Evolutionary conservation across 2,329 filamentous ascomycete species (phyloP), one percentile per base, ranked within the genome.

Genomic region (Fusarium denticulatum): DNA sequence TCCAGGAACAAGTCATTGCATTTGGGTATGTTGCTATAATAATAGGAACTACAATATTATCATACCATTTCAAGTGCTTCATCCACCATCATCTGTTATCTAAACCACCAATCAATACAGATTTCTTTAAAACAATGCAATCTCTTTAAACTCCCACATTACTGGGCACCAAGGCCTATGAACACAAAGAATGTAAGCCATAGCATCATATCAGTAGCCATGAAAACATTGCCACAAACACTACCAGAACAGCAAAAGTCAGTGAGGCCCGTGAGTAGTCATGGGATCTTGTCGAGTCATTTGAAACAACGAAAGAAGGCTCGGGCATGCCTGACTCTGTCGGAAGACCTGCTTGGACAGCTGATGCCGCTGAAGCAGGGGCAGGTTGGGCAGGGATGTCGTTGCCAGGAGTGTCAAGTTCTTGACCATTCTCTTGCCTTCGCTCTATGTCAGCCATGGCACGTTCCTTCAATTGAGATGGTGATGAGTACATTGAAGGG

Each of bases 1-100:
- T 45, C 24, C 18, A 20, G 16, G 11, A 18, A 34, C 32, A 11
- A 14, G 12, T 16, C n/a, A 22, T 64, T 34, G 9, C 22, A 62
- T 20, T 24, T 24, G 43, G 53, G 45, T 50, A 52, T 36, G 42
- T 64, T 71, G 37, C 67, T 40, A 13, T 50, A 53, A 60, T 60
- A 65, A 64, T 63, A 58, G 73, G 77, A 75, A 50, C 64, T 75
- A 69, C 36, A 49, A 50, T 34, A 46, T 69, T 40, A 68, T 30
- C 53, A 71, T 68, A 22, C 72, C 65, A 72, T 67, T 57, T 53
- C 34, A 73, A 26, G 58, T 58, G 24, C 30, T 71, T 74, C 67
- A n/a, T 73, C 69, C 62, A 39, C 60, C 63, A 57, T 62, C 26
- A 46, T 53, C 55, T 46, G n/a, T 40, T 39, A 75, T 71, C 73